phyloP scores from a whole-genome alignment of 352 stramenopile species.

The Phytopythium cucurbitacearum region DNA sequence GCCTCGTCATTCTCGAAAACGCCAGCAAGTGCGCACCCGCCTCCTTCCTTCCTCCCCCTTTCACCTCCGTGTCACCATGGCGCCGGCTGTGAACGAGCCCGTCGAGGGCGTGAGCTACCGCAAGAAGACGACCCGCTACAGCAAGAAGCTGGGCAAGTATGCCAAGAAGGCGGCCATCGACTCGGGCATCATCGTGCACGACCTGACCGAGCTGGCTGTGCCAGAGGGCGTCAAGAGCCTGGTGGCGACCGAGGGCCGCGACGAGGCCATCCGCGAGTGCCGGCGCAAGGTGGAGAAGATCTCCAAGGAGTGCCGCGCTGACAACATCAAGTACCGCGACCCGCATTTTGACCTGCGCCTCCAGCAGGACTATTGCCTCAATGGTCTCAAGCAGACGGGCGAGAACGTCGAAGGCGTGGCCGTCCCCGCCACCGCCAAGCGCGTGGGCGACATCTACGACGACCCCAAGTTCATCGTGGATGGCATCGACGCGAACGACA shows the following conservation, averaged over 20 bases:
- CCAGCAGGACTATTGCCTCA: slow-evolving; percentile 18
- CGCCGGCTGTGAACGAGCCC: slow-evolving; percentile 1
- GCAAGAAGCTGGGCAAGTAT: slow-evolving; percentile 1
- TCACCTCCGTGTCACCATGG: not conserved
- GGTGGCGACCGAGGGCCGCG: slow-evolving; percentile 19
- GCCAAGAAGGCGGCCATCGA: slow-evolving; percentile 4
- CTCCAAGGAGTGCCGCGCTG: slow-evolving; percentile 31
- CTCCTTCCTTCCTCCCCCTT: too few species aligned
- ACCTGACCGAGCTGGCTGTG: slow-evolving; percentile 19
- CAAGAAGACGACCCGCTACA: not conserved
- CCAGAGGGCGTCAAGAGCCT: slow-evolving; percentile 20
- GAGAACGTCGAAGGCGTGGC: slow-evolving; percentile 11
- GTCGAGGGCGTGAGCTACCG: not conserved
- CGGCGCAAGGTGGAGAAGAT: slow-evolving; percentile 34
- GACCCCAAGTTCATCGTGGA: slow-evolving; percentile 39
- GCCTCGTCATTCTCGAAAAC: too few species aligned
- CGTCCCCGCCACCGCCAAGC: slow-evolving; percentile 12
- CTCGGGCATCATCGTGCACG: slow-evolving; percentile 12
- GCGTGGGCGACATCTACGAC: slow-evolving; percentile 35
- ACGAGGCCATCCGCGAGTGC: slow-evolving; percentile 28
- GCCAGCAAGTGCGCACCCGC: too few species aligned
- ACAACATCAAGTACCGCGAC: slow-evolving; percentile 44
- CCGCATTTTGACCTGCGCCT: slow-evolving; percentile 30
- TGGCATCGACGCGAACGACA: slow-evolving; percentile 56
- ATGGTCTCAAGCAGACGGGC: slow-evolving; percentile 16